Percentiles rank a stretch among this genome's conserved stretches.
Conservation (phyloP, 176 grass and related monocot species). For the Carex littledalei region DNA sequence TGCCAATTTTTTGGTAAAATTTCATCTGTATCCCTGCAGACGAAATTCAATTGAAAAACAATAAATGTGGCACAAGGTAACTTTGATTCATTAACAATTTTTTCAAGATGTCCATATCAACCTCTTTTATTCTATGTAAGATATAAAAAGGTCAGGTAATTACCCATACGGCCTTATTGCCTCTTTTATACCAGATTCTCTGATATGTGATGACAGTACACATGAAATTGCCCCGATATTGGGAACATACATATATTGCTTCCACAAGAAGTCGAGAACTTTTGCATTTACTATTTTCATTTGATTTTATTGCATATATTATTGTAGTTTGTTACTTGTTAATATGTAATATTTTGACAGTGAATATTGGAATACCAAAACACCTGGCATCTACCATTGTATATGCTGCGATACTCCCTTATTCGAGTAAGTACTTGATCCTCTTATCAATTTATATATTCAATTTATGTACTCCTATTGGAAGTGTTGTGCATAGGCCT, state of each 20-base stretch:
- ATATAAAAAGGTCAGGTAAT: background rate
- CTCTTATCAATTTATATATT: background rate
- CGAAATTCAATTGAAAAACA: background rate
- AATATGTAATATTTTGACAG: constrained; percentile 19
- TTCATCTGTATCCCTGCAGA: background rate
- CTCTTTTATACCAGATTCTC: background rate
- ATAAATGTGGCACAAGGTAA: background rate
- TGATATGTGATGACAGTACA: constrained; percentile 1
- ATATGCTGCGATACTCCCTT: constrained; percentile 71
- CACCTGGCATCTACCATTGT: constrained; percentile 56
- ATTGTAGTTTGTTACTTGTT: background rate
- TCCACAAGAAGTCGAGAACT: background rate
- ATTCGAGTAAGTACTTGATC: constrained; percentile 52
- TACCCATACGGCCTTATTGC: background rate
- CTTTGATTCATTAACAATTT: background rate
- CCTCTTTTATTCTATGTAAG: background rate
- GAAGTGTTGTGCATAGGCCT: background rate
- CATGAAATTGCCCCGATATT: background rate
- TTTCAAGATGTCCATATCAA: background rate
- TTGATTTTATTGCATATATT: background rate
- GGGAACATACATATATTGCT: background rate
- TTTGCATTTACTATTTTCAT: background rate
- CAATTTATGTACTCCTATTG: background rate
- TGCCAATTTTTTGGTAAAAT: no score
- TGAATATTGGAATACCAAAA: constrained; percentile 52